phyloP scores from a whole-genome alignment of 2,329 filamentous ascomycete species.

The Paraconiothyrium sp. region DNA sequence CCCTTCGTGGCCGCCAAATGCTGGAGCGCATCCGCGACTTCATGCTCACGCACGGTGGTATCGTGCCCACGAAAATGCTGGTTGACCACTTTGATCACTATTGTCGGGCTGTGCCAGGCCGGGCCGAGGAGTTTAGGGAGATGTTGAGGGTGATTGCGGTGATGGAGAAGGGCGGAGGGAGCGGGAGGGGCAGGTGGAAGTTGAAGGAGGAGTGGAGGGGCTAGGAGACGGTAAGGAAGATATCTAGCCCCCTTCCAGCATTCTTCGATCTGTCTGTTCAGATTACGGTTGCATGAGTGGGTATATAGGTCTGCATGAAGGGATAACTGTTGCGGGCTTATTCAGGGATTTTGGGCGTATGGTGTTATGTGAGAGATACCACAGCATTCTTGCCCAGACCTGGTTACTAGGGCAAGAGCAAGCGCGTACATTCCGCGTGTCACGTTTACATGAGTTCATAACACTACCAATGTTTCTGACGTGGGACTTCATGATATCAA shows the following conservation, averaged over 20 bases:
- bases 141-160: constrained; percentile 80
- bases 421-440: constrained; percentile 14
- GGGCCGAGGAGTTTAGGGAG: constrained; percentile 77
- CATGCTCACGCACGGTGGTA: constrained; percentile 78
- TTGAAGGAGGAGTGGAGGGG: constrained; percentile 63
- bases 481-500: not conserved
- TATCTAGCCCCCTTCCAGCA: not conserved
- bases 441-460: not conserved
- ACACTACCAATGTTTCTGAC: not conserved
- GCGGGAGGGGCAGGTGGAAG: constrained; percentile 64
- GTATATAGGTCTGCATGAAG: no score
- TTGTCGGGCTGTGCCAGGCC: constrained; percentile 74
- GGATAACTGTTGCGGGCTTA: not conserved
- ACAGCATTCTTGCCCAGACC: constrained; percentile 10
- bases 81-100: constrained; percentile 89
- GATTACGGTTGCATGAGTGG: not conserved
- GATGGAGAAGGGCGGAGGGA: constrained; percentile 66
- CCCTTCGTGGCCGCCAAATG: constrained; percentile 54
- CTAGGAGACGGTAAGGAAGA: not conserved
- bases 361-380: constrained; percentile 12
- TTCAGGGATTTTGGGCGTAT: not conserved
- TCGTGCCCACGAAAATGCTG: constrained; percentile 82
- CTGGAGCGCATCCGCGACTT: constrained; percentile 75
- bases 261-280: not conserved
- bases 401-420: not conserved